Evolutionary conservation across 345 rosid species (phyloP), one percentile per base, ranked within the genome.

Genomic region (Turritis glabra): DNA sequence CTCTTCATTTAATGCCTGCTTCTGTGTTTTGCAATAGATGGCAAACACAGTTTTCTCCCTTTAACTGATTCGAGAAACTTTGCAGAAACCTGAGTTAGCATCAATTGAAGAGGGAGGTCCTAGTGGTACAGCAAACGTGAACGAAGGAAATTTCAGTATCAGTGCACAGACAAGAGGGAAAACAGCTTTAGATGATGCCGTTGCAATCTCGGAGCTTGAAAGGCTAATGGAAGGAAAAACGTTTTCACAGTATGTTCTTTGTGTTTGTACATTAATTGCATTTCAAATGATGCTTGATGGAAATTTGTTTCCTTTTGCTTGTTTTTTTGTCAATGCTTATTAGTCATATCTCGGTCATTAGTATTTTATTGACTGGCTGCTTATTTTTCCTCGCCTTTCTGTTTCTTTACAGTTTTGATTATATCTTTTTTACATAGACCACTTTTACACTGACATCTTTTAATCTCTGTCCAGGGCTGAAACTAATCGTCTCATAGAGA

Each of bases 191-290:
- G 60, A 70, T 63, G 79, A 80, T 61, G 81, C 50, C 25, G 61
- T 61, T 59, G 80, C 69, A 41, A 58, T 90, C 75, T 81, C 85
- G 69, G 91, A 87, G 74, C 88, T 93, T 75, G 97, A 89, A 82
- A 88, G 78, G 81, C 80, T 90, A 69, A 59, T 93, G 76, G 82
- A 78, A 75, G 87, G 85, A 27, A 85, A 82, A 80, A 77, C 60
- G 17, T 84, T 86, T 78, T 89, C 98, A 43, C 84, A 84, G 97
- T 89, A 82, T 66, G 57, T 72, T 48, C n/a, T 62, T 79, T 67
- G 48, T 44, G 41, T 58, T 8, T 46, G 15, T 67, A 54, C 51
- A 33, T 54, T 58, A n/a, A n/a, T 63, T 79, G 47, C 43, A 52
- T 38, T 43, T 62, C 40, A 44, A 55, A 9, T 77, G 63, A 58